Percentiles rank a stretch among this genome's conserved stretches.
phyloP scores from a whole-genome alignment of 805 yeast genomes.

The Phaffomyces opuntiae region DNA sequence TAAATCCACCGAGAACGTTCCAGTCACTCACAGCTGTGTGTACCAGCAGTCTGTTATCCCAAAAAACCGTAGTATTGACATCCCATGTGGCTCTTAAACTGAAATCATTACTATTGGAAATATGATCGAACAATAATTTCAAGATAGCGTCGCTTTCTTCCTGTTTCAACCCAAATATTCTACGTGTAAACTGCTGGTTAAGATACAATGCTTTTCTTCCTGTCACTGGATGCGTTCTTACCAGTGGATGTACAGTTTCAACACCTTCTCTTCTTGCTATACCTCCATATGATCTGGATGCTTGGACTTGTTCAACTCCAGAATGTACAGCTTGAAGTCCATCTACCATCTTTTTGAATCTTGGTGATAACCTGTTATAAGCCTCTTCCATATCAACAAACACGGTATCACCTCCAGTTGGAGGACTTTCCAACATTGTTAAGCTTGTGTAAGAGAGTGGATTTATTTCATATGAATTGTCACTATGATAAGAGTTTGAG shows the following conservation, averaged over 20 bases:
- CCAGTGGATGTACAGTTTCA: constrained; percentile 39
- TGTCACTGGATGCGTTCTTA: constrained; percentile 60
- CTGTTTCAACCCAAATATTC: constrained; percentile 46
- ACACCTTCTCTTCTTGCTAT: constrained; percentile 37
- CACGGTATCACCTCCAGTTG: constrained; percentile 47
- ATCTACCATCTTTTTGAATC: constrained; percentile 37
- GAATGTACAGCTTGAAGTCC: constrained; percentile 38
- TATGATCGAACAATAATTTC: constrained; percentile 37
- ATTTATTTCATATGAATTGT: constrained; percentile 47
- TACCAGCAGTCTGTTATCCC: constrained; percentile 28
- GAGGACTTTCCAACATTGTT: constrained; percentile 44
- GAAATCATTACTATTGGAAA: constrained; percentile 35
- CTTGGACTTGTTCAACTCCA: constrained; percentile 36
- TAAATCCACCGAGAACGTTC: constrained; percentile 20
- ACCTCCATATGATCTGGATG: constrained; percentile 39
- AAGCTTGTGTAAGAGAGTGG: constrained; percentile 52
- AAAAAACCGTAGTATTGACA: constrained; percentile 18
- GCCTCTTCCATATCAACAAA: constrained; percentile 50
- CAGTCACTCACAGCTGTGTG: constrained; percentile 51
- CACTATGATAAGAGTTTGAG: constrained; percentile 41
- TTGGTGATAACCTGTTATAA: constrained; percentile 45
- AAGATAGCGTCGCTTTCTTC: constrained; percentile 44
- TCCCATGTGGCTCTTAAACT: constrained; percentile 19
- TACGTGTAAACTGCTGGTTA: constrained; percentile 42
- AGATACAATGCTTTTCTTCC: constrained; percentile 55